These are phyloP conservation scores for Waitea zeae DNA, from an alignment of 1,284 basidiomycete genomes.

Conservation along the genomic window DNA sequence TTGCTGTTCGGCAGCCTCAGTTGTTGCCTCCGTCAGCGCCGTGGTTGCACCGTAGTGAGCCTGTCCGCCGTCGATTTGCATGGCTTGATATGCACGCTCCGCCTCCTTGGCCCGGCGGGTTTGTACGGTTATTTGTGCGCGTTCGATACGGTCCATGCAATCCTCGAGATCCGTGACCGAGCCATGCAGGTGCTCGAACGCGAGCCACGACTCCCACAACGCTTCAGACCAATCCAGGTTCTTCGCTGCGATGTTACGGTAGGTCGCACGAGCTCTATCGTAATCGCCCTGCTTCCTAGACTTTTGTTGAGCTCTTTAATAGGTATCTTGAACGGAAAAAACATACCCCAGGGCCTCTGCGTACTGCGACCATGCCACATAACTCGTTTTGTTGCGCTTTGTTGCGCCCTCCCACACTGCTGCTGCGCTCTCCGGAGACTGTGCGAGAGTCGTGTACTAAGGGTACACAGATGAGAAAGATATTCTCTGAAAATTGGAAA, in stretches of 20 bases:
- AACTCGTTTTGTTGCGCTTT: slow-evolving; percentile 52
- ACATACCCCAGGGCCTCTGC: slow-evolving; percentile 51
- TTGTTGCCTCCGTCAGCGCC: slow-evolving; percentile 15
- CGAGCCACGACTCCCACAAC: slow-evolving; percentile 75
- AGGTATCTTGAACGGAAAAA: not conserved
- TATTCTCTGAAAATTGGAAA: not conserved
- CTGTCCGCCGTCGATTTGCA: slow-evolving; percentile 32
- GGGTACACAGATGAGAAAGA: slow-evolving; percentile 1
- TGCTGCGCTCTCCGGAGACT: slow-evolving; percentile 32
- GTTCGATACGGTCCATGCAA: slow-evolving; percentile 51
- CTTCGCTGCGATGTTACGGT: slow-evolving; percentile 44
- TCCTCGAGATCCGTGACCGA: slow-evolving; percentile 49
- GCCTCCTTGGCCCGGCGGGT: slow-evolving; percentile 50
- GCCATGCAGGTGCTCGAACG: slow-evolving; percentile 78
- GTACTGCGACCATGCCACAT: slow-evolving; percentile 51
- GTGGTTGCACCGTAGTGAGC: slow-evolving; percentile 11
- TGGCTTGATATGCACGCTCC: slow-evolving; percentile 26
- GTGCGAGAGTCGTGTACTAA: slow-evolving; percentile 31
- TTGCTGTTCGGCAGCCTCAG: slow-evolving; percentile 6
- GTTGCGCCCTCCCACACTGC: slow-evolving; percentile 45
- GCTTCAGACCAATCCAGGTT: slow-evolving; percentile 86
- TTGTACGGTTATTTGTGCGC: slow-evolving; percentile 45
- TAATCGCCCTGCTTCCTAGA: slow-evolving; percentile 37
- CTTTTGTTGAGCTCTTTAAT: not conserved
- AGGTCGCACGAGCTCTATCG: slow-evolving; percentile 45